Evolutionary conservation across 257 asterid species (phyloP), one percentile per base, ranked within the genome.

Genomic region (Gardenia jasminoides): DNA sequence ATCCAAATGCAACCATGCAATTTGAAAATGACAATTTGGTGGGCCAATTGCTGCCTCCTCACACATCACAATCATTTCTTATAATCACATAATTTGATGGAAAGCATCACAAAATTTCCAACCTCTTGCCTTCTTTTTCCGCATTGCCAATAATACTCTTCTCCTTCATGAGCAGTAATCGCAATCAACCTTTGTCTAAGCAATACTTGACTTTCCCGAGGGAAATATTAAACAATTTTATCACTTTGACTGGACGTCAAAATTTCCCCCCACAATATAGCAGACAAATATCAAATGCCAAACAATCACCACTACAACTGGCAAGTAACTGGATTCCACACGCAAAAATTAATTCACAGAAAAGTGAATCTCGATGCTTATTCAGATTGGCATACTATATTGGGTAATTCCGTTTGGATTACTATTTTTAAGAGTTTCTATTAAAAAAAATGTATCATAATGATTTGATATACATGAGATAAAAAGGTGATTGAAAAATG

Each of bases 11-110:
- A n/a, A 41, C 30, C 4, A 39, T 0, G 11, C 15, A 70, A n/a
- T 15, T 12, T 71, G 76, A 71, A 20, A 71, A 46, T 50, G 68
- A 50, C 65, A 66, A 62, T 47, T 65, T 43, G 74, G 74, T 24
- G 66, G 66, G 80, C 28, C 74, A 76, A 9, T 76, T 66, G 36
- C 1, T 65, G 80, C 68, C 67, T 61, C 62, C 71, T 56, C 73
- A 39, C 24, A 77, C 19, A 31, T 66, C 77, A 36, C 78, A 30
- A 39, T 75, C 78, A 36, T 74, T n/a, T 11, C 24, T 79, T 16
- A 43, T 72, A 71, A 56, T 59, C 72, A 46, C 61, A 62, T 43
- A 46, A 79, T 44, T 77, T 64, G 59, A 39, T 72, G 47, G 73
- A 72, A 72, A 72, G 30, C 59, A 31, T 72, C 46, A 2, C 78